Percentiles rank a stretch among this genome's conserved stretches.
These are phyloP conservation scores for Pythium phragmiticola DNA, from an alignment of 352 stramenopile genomes.

Conservation along the genomic window DNA sequence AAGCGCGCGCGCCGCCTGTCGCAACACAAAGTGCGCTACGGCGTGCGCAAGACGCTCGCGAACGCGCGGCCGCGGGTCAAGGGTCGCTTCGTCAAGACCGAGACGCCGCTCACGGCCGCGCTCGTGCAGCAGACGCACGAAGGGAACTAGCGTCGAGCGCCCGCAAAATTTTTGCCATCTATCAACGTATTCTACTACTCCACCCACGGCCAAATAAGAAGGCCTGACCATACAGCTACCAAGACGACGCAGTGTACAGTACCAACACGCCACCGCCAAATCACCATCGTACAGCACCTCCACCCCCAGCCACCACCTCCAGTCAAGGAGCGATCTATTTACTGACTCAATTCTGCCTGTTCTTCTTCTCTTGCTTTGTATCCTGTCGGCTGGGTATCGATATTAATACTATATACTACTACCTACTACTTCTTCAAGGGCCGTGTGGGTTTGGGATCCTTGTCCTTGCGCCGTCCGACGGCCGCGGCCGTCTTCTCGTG, in stretches of 20 bases:
- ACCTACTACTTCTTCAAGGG: constrained; percentile 26
- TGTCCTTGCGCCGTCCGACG: constrained; percentile 68
- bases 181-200: too few species aligned
- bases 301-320: background rate
- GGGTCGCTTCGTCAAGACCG: constrained; percentile 82
- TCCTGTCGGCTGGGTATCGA: background rate
- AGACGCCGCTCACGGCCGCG: constrained; percentile 70
- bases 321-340: background rate
- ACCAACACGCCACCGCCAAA: background rate
- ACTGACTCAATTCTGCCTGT: background rate
- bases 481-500: constrained; percentile 72
- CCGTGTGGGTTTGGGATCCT: constrained; percentile 29
- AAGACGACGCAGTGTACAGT: background rate
- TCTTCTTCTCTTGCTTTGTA: background rate
- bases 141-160: too few species aligned
- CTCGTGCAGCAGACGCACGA: constrained; percentile 33
- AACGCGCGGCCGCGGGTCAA: constrained; percentile 77
- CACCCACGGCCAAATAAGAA: too few species aligned
- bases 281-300: background rate
- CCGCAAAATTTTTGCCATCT: too few species aligned
- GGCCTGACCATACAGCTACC: too few species aligned
- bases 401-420: background rate
- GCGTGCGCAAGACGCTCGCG: constrained; percentile 77
- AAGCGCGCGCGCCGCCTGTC: constrained; percentile 73
- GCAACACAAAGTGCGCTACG: constrained; percentile 75